Base-by-base conservation (phyloP, 2,329 filamentous ascomycete species). In the Cadophora malorum region DNA sequence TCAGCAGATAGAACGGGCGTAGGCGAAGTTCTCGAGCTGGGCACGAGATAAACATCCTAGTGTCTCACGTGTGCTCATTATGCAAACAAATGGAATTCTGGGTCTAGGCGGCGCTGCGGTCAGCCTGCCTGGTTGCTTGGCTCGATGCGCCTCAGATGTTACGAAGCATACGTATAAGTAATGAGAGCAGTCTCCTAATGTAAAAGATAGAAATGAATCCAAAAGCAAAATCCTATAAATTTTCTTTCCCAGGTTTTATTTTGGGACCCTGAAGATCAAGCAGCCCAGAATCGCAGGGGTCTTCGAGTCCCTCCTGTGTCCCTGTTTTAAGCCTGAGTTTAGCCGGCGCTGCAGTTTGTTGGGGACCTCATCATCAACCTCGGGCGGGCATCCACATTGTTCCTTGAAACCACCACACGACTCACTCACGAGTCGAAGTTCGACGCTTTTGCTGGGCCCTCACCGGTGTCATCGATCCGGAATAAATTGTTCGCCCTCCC, bases 1-100 rank as follows among this genome's bases (percentile, higher is more conserved):
- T 73, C 67, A 73, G 72, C 63, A 53, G 25, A 23, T 64, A 35
- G 45, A 28, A 9, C 31, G 2, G 47, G 23, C 31, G 60, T 41
- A 64, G 53, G 63, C 14, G 47, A 38, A 16, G 16, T 53, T 50
- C 69, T 59, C 45, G 45, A 21, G 45, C 45, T 49, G 45, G 41
- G 45, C 45, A 49, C 45, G 45, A 49, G 45, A 49, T 49, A 31
- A 21, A 21, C 6, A 58, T 38, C 10, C 4, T 47, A 47, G 6
- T 58, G 28, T 47, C 63, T 58, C 63, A 65, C 63, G 53, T 65
- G 64, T 45, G 50, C 49, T 5, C n/a, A 52, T 28, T 12, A 31
- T n/a, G 33, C 55, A 25, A 59, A 25, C 21, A 53, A 31, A 53
- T 53, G 50, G 25, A 38, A 41, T 38, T 41, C 33, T 41, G 55